Evolutionary conservation across 306 rosid species (phyloP).

Genomic region (Gleditsia sinensis): DNA sequence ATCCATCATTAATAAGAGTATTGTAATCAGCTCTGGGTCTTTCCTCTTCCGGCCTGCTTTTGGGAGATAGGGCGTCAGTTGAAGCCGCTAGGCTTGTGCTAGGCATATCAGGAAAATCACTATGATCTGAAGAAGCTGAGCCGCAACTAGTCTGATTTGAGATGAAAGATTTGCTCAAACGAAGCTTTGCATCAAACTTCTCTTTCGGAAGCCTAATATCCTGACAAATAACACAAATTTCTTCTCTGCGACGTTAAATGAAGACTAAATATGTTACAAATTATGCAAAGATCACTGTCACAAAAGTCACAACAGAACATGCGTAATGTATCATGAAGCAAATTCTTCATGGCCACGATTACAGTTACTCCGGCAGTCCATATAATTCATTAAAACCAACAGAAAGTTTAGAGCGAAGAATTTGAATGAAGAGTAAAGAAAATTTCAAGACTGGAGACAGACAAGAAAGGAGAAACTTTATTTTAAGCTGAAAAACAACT

Average conservation of each 20-base stretch:
- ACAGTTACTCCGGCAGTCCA: not conserved
- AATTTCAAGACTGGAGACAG: too few species aligned
- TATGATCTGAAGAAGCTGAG: too few species aligned
- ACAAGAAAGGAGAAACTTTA: too few species aligned
- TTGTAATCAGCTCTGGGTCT: too few species aligned
- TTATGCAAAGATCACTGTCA: not conserved
- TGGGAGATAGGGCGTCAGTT: too few species aligned
- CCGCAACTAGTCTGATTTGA: too few species aligned
- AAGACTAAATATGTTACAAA: constrained; percentile 11
- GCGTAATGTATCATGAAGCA: not conserved
- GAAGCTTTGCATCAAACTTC: too few species aligned
- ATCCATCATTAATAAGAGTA: too few species aligned
- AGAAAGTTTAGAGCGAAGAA: not conserved
- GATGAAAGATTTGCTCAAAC: too few species aligned
- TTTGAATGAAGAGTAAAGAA: not conserved
- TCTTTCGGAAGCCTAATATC: constrained; percentile 65
- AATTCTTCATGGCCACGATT: constrained; percentile 10
- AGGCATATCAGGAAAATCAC: too few species aligned
- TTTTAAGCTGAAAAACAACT: constrained; percentile 23
- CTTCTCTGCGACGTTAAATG: constrained; percentile 66
- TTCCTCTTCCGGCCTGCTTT: too few species aligned
- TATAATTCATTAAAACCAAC: not conserved
- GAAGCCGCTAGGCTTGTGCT: too few species aligned
- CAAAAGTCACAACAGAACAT: not conserved
- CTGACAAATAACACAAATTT: constrained; percentile 81